Evolutionary conservation across 2,329 filamentous ascomycete genomes (phyloP).

Genomic region (Penicillium sp.): DNA sequence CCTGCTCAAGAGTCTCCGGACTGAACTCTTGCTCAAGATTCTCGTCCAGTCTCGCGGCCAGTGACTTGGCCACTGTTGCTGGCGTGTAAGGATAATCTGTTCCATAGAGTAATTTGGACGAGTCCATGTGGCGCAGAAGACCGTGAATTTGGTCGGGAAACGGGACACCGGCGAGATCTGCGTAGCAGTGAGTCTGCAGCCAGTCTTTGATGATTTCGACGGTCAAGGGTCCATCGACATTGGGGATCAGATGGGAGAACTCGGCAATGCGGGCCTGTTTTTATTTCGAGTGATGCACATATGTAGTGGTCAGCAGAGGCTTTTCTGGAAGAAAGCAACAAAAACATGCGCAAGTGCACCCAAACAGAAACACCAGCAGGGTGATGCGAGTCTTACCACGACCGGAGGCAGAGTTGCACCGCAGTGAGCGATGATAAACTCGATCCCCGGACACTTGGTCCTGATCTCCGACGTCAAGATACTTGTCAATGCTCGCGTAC

Average conservation of each 20-base stretch:
- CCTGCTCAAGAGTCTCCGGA: background rate
- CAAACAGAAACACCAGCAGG: too few species aligned
- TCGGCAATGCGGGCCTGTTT: constrained; percentile 15
- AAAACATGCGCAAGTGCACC: background rate
- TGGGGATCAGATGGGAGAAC: constrained; percentile 10
- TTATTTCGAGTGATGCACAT: background rate
- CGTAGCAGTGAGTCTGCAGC: constrained; percentile 42
- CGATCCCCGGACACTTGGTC: constrained; percentile 17
- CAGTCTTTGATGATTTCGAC: constrained; percentile 11
- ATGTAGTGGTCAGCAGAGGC: background rate
- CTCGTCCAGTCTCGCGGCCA: constrained; percentile 39
- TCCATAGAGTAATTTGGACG: constrained; percentile 47
- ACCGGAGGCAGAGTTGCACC: constrained; percentile 29
- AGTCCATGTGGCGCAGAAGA: constrained; percentile 39
- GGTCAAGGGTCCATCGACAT: constrained; percentile 2
- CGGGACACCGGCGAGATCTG: constrained; percentile 49
- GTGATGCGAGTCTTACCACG: background rate
- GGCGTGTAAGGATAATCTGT: constrained; percentile 50
- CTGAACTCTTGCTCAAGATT: constrained; percentile 21
- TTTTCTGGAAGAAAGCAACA: background rate
- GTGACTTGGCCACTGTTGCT: constrained; percentile 19
- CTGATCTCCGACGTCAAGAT: constrained; percentile 20
- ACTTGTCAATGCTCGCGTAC: constrained; percentile 20
- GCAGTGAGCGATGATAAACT: constrained; percentile 21
- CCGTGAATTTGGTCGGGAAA: constrained; percentile 48